A percentile compares a stretch with the other conserved stretches of the same genome.
phyloP scores from a whole-genome alignment of 1,284 basidiomycete genomes.

The Irpex rosettiformis region DNA sequence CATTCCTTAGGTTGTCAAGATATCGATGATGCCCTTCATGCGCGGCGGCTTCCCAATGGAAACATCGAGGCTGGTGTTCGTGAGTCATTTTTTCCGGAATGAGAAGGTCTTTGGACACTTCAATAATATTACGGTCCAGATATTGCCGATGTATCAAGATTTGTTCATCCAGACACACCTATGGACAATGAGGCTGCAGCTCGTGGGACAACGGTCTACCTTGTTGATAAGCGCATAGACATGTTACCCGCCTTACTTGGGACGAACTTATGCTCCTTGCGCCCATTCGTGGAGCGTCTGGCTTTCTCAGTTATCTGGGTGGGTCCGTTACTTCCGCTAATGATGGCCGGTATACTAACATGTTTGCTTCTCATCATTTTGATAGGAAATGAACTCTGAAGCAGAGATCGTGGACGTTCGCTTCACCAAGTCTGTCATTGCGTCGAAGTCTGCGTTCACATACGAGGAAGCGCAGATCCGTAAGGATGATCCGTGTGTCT shows the following conservation, averaged over 20 bases:
- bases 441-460: constrained; percentile 95
- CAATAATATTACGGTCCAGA: constrained; percentile 45
- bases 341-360: too few species aligned
- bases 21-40: constrained; percentile 99
- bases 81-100: constrained; percentile 44
- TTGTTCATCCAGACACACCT: constrained; percentile 90
- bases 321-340: neutral
- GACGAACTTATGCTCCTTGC: constrained; percentile 93
- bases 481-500: constrained; percentile 39
- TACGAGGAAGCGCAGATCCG: constrained; percentile 95
- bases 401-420: constrained; percentile 90
- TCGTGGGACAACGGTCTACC: constrained; percentile 95
- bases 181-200: constrained; percentile 98
- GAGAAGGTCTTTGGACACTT: neutral
- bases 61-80: constrained; percentile 98
- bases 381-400: constrained; percentile 79
- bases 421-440: constrained; percentile 96
- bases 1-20: constrained; percentile 80
- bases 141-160: constrained; percentile 98
- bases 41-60: constrained; percentile 84
- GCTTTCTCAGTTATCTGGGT: constrained; percentile 99
- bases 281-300: constrained; percentile 91
- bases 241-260: constrained; percentile 96
- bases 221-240: constrained; percentile 98
- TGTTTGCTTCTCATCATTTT: too few species aligned